These are phyloP conservation scores for Acacia confusa DNA, from an alignment of 306 rosid species.

Conservation along the genomic window DNA sequence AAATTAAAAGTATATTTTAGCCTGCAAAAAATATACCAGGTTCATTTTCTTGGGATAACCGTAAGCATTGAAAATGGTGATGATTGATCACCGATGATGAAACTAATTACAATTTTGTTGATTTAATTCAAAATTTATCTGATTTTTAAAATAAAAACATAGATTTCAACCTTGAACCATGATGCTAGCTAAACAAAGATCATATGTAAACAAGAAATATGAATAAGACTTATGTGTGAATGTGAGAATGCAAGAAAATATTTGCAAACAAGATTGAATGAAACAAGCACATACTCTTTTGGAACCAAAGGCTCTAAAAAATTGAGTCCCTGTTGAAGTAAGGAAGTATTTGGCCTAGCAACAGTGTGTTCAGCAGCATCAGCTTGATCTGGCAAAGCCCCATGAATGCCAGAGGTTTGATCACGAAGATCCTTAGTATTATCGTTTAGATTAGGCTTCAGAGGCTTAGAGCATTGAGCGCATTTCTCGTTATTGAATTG, in stretches of 20 bases:
- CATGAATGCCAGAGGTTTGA: neutral
- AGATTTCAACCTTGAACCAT: neutral
- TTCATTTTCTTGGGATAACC: neutral
- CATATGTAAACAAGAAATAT: neutral
- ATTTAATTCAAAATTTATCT: neutral
- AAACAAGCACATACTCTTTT: neutral
- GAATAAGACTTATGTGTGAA: neutral
- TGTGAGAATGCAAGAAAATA: neutral
- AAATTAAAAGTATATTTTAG: no score
- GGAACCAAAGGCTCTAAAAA: neutral
- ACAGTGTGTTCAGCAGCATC: neutral
- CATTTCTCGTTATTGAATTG: neutral
- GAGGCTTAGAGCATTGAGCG: neutral
- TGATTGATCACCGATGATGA: neutral
- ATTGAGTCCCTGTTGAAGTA: neutral
- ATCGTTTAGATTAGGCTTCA: neutral
- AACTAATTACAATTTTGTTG: neutral
- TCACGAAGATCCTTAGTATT: neutral
- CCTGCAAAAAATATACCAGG: neutral
- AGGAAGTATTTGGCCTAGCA: neutral
- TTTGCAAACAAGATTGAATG: neutral
- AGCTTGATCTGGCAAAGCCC: neutral
- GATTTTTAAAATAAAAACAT: neutral
- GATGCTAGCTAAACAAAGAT: neutral
- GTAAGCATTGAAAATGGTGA: neutral